Base-by-base conservation (phyloP, 139 green algal genomes). In the Choricystis sp. region DNA sequence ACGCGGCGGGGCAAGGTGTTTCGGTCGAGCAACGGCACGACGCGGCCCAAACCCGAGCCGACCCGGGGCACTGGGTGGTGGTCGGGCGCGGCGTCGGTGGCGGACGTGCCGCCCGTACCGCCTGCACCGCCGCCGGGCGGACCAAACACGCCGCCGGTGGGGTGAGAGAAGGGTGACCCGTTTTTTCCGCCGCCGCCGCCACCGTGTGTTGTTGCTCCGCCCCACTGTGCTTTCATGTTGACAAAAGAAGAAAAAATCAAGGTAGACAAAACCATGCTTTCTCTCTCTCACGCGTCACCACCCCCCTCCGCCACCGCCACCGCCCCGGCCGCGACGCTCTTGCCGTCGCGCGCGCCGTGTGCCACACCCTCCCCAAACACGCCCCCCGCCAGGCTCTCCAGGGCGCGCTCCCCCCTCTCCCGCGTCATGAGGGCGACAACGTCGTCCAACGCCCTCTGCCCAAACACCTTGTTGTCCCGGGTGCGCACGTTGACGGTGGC, bases 401-500 rank as follows among this genome's bases (percentile, higher is more conserved):
- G 56, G 59, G 49, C 67, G 31, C 63, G 63, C 24, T 14, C 59
- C 49, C 63, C 27, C 29, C 55, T 59, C 66, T 83, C 77, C 23
- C 67, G 19, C 21, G n/a, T 25, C 57, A 84, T 31, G 52, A 76
- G 68, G 3, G 67, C 52, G 20, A 75, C 26, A 3, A 83, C 31
- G 4, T 70, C 30, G 3, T 61, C 57, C 30, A 82, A 4, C 59
- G 3, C 2, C 19, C 24, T 61, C 72, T 73, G 64, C 49, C 77
- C 79, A 57, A 84, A 75, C 56, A 92, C 82, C 29, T 86, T 60
- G 70, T 96, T 97, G 75, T 97, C 89, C 56, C 90, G 78, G 19
- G 90, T 97, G 74, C 90, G 85, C 65, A 97, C 85, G 72, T 97
- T 97, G 26, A 96, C 90, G 25, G 77, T 87, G 40, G 62, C 27